Percentiles rank a stretch among this genome's conserved stretches.
These are phyloP conservation scores for Ceratocystis cubensis DNA, from an alignment of 2,329 filamentous ascomycete species.

Conservation along the genomic window DNA sequence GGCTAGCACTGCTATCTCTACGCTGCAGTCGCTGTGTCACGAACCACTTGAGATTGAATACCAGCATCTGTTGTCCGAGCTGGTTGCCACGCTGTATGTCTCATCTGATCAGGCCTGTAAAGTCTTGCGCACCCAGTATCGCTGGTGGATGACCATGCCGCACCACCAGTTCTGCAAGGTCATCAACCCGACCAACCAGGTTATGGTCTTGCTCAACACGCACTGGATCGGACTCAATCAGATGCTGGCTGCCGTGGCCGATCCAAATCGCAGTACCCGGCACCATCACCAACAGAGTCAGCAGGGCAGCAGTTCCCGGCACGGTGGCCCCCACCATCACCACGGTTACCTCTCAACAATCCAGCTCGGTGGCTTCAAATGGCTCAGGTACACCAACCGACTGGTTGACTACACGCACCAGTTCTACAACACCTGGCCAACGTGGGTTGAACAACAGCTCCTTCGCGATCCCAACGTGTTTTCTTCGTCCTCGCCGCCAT, in stretches of 20 bases:
- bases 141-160: slow-evolving; percentile 46
- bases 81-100: slow-evolving; percentile 40
- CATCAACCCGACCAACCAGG: slow-evolving; percentile 36
- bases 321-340: not conserved
- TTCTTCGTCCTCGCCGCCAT: slow-evolving; percentile 25
- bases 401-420: slow-evolving; percentile 35
- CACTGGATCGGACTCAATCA: slow-evolving; percentile 45
- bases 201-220: slow-evolving; percentile 36
- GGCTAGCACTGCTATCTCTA: slow-evolving; percentile 35
- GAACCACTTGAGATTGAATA: slow-evolving; percentile 36
- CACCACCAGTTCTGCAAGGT: slow-evolving; percentile 40
- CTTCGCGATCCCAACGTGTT: slow-evolving; percentile 36
- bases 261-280: slow-evolving; percentile 23
- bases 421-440: slow-evolving; percentile 40
- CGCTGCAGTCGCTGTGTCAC: slow-evolving; percentile 34
- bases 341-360: slow-evolving; percentile 11
- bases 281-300: not conserved
- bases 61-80: slow-evolving; percentile 33
- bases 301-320: not conserved
- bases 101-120: slow-evolving; percentile 38
- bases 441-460: slow-evolving; percentile 42
- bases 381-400: slow-evolving; percentile 40
- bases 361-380: slow-evolving; percentile 37
- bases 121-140: slow-evolving; percentile 38
- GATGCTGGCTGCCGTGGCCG: slow-evolving; percentile 40